Evolutionary conservation across 2,329 filamentous ascomycete species (phyloP), one percentile per base, ranked within the genome.

Genomic region (Aspergillus ruber): DNA sequence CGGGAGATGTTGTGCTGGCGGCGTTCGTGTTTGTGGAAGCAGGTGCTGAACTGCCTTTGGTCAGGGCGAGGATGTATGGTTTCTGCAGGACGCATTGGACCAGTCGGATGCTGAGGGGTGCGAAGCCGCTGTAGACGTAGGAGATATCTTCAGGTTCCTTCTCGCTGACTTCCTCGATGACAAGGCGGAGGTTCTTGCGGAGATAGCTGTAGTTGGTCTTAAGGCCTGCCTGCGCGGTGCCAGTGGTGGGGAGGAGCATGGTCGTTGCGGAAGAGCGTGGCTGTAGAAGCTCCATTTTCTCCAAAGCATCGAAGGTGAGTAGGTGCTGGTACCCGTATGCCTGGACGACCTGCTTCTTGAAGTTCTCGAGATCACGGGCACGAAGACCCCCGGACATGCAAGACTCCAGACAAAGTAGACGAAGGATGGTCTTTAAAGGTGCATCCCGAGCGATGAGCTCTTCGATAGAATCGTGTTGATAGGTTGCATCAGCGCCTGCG

Each of bases 91-190:
- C 81, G 63, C 88, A 93, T 68, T 98, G 94, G 5, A 98, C 85
- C 4, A 98, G 80, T 13, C 93, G 84, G 46, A 97, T 81, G 40
- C 88, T 95, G 10, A 98, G 78, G 0, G 93, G 94, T 4, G 94
- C 93, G 64, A 97, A 98, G 45, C 93, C 94, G 54, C 88, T 95
- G 70, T 97, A 98, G 9, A 96, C 90, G 61, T 98, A 98, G n/a
- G 90, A 86, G 51, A 97, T 85, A 59, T 98, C 93, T 60, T 93
- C 88, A 2, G 93, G 93, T 42, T 94, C 86, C 50, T 93, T 84
- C 68, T 98, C 93, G 63, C 95, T 90, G 35, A 98, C 91, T 65
- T 97, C 93, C 64, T 98, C 93, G 47, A 96, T 86, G 63, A 96
- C 95, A 13, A 98, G 79, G 25, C 86, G 83, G 12, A 98, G 80